These are phyloP conservation scores for Wilcoxina mikolae DNA, from an alignment of 495 filamentous ascomycete species.

Conservation along the genomic window DNA sequence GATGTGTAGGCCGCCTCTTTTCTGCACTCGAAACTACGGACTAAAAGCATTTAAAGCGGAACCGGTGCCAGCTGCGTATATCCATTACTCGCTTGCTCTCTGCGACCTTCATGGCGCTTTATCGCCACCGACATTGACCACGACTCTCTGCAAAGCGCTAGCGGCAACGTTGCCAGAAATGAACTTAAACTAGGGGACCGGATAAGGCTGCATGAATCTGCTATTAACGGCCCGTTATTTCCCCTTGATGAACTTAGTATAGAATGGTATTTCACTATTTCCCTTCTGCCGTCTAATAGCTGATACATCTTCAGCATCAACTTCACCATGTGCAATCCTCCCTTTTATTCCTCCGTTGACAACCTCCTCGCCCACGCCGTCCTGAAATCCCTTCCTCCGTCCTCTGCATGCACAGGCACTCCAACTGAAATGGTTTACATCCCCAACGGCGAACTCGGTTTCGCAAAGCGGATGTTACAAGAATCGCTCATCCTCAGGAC, in stretches of 20 bases:
- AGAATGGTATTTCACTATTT: too few relatives aligned
- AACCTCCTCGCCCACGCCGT: slow-evolving; percentile 52
- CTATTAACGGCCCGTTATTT: slow-evolving; percentile 41
- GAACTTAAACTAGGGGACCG: slow-evolving; percentile 39
- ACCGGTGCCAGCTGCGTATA: slow-evolving; percentile 88
- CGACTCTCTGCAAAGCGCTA: slow-evolving; percentile 49
- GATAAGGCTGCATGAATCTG: slow-evolving; percentile 47
- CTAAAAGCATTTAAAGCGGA: slow-evolving; percentile 33
- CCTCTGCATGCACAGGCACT: slow-evolving; percentile 57
- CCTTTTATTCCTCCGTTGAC: slow-evolving; percentile 64
- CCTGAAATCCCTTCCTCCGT: slow-evolving; percentile 52
- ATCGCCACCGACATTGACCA: slow-evolving; percentile 70
- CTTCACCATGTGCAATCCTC: slow-evolving; percentile 90
- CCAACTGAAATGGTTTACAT: slow-evolving; percentile 71
- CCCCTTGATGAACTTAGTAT: slow-evolving; percentile 42
- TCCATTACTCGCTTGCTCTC: slow-evolving; percentile 60
- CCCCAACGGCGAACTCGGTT: slow-evolving; percentile 66
- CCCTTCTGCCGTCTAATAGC: not conserved
- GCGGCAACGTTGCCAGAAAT: slow-evolving; percentile 49
- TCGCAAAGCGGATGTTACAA: slow-evolving; percentile 57
- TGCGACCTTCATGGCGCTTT: slow-evolving; percentile 56
- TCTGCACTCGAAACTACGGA: not conserved
- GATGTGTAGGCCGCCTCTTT: slow-evolving; percentile 44
- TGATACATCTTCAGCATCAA: slow-evolving; percentile 49
- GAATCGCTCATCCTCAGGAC: slow-evolving; percentile 50